Percentiles rank a stretch among this genome's conserved stretches.
Evolutionary conservation across 305 asterid species (phyloP).

Genomic region (Solanum hybrid): DNA sequence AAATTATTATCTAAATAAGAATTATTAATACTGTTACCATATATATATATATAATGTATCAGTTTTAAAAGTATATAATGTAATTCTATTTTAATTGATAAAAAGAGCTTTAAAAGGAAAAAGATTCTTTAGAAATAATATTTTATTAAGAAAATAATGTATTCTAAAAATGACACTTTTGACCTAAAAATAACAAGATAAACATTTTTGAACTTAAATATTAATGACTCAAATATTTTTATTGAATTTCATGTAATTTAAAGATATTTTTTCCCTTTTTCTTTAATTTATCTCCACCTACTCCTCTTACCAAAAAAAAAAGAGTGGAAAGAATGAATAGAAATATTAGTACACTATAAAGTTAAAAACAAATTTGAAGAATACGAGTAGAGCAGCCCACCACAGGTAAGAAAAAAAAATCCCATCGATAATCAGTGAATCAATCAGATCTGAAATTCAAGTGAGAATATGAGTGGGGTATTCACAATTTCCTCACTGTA

Average conservation of each 20-base stretch:
- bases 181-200: not conserved
- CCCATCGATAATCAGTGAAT: not conserved
- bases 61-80: not conserved
- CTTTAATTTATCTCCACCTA: not conserved
- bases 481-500: slow-evolving; percentile 11
- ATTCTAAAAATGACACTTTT: too few species aligned
- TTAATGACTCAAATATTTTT: not conserved
- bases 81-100: not conserved
- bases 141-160: not conserved
- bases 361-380: not conserved
- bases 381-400: not conserved
- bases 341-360: not conserved
- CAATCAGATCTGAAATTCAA: not conserved
- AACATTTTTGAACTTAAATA: not conserved
- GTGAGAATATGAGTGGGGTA: slow-evolving; percentile 24
- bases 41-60: not conserved
- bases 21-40: too few species aligned
- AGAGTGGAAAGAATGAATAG: not conserved
- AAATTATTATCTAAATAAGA: not conserved
- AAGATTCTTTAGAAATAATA: too few species aligned
- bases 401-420: not conserved
- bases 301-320: not conserved
- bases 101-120: too few species aligned
- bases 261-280: not conserved
- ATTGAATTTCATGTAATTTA: not conserved